Evolutionary conservation across 2,329 filamentous ascomycete genomes (phyloP).

Genomic region (Endothia cerciana): DNA sequence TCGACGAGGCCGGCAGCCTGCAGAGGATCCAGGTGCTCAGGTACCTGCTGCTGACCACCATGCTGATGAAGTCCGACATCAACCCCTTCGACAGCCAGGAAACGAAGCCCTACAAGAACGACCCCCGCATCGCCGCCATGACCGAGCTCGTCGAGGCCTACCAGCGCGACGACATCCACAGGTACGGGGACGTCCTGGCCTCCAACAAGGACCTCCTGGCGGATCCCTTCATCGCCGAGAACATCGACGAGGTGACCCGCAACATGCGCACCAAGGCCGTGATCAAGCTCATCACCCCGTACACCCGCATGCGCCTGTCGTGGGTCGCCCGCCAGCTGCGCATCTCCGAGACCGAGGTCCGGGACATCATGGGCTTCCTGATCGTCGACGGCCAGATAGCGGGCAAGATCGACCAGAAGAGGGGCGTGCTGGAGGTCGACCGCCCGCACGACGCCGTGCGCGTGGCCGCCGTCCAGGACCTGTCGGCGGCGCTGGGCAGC

Average conservation of each 20-base stretch:
- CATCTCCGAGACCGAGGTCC: conserved; percentile 83
- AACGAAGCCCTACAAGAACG: conserved; percentile 96
- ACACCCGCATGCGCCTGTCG: conserved; percentile 84
- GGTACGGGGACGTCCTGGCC: conserved; percentile 85
- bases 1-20: conserved; percentile 95
- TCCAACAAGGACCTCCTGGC: conserved; percentile 86
- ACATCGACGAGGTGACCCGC: conserved; percentile 97
- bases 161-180: conserved; percentile 90
- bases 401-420: conserved; percentile 87
- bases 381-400: conserved; percentile 88
- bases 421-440: conserved; percentile 80
- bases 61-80: conserved; percentile 98
- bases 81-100: conserved; percentile 99
- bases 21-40: conserved; percentile 97
- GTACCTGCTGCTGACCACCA: conserved; percentile 93
- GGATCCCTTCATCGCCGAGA: conserved; percentile 96
- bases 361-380: conserved; percentile 93
- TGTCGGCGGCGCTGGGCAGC: conserved; percentile 69
- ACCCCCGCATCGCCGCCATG: conserved; percentile 95
- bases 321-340: conserved; percentile 90
- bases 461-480: conserved; percentile 71
- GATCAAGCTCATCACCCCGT: conserved; percentile 89
- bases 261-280: conserved; percentile 98
- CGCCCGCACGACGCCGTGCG: conserved; percentile 75
- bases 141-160: conserved; percentile 96